Conservation (phyloP, 352 stramenopile genomes). For the Globisporangium ultimum region DNA sequence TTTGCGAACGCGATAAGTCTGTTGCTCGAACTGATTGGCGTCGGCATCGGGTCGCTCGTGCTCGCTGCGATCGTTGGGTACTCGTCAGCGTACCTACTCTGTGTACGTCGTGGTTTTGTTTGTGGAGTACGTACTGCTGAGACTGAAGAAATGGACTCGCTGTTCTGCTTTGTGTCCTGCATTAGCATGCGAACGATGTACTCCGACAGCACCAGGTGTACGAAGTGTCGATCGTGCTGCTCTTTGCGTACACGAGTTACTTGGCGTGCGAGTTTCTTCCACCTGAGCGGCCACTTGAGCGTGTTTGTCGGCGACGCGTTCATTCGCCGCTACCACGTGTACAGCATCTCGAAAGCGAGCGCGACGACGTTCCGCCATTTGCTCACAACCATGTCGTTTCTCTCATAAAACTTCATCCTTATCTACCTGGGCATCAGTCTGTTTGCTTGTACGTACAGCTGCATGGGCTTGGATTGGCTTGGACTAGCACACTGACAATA, state of each 20-base stretch:
- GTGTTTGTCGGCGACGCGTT: constrained; percentile 91
- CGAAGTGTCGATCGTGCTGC: constrained; percentile 60
- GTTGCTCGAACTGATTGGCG: constrained; percentile 41
- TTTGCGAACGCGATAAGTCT: constrained; percentile 29
- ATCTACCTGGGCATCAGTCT: constrained; percentile 71
- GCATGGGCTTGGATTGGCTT: too few relatives aligned
- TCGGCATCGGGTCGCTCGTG: constrained; percentile 45
- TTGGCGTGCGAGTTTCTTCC: constrained; percentile 56
- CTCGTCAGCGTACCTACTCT: constrained; percentile 53
- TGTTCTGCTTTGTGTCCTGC: constrained; percentile 6
- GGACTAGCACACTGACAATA: too few relatives aligned
- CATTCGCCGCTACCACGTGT: constrained; percentile 72
- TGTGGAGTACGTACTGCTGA: too few relatives aligned
- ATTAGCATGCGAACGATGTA: constrained; percentile 30
- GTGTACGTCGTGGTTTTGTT: too few relatives aligned
- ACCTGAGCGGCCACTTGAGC: constrained; percentile 86
- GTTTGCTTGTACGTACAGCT: constrained; percentile 47
- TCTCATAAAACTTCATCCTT: constrained; percentile 74
- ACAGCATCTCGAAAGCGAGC: constrained; percentile 60
- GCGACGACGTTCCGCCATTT: constrained; percentile 58
- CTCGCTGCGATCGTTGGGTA: constrained; percentile 49
- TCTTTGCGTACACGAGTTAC: constrained; percentile 74
- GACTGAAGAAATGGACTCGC: too few relatives aligned
- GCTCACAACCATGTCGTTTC: constrained; percentile 53
- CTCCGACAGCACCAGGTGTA: constrained; percentile 48